Evolutionary conservation across 1,284 basidiomycete species (phyloP), one percentile per base, ranked within the genome.

Genomic region (Puccinia hordei): DNA sequence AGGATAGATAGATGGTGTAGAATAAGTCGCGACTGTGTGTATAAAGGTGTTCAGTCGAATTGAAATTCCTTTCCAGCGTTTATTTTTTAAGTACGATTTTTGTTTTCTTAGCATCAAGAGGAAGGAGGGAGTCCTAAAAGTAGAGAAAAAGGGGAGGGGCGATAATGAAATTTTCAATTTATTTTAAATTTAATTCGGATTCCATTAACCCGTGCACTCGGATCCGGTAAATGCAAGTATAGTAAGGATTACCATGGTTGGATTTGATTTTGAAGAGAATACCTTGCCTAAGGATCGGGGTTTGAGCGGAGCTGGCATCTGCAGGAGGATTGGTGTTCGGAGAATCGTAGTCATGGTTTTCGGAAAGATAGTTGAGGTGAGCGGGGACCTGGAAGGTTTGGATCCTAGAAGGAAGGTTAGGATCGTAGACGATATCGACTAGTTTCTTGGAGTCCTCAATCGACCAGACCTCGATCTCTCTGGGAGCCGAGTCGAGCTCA

Each of bases 191-290:
- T 4, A 69, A 19, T 63, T 75, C 73, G n/a, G 59, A 59, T 69
- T 77, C 49, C 59, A 51, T 77, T 17, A 53, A 44, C 49, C 77
- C 77, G 22, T 71, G 68, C 4, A 79, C 80, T 90, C 94, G 84
- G 90, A 98, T 89, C 73, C 95, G 90, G 86, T 98, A 98, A 49
- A 98, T 85, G 86, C 95, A 98, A 0, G 95, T 98, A 84, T 90
- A 92, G 82, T 91, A 90, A 17, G 89, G 87, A 84, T 89, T 89
- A 38, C 95, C 96, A 90, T 94, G 96, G 85, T 98, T 98, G 84
- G 88, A 92, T 85, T 90, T 88, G 82, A 98, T 87, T 82, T 89
- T 87, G 83, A 97, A 87, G 79, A 92, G 90, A 22, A 98, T 92
- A 66, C 94, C 87, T 0, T 91, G 91, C 35, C 71, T 53, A 19